phyloP scores from a whole-genome alignment of 306 rosid genomes.

The Rosa rugosa region DNA sequence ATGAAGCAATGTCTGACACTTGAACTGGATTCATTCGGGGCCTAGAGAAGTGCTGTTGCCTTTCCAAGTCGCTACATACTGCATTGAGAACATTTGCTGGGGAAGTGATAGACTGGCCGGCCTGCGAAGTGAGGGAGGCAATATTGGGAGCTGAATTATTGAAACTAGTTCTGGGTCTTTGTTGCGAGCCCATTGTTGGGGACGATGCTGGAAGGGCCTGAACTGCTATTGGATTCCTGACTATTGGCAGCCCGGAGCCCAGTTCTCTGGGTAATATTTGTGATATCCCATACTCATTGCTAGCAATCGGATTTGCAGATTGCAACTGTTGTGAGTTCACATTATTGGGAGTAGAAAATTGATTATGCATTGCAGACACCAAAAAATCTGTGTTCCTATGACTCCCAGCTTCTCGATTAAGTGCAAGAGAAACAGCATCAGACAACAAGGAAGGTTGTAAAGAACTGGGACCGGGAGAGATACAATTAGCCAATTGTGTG shows the following conservation, averaged over 20 bases:
- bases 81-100: slow-evolving; percentile 32
- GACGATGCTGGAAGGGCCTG: slow-evolving; percentile 86
- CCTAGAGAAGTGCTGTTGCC: slow-evolving; percentile 57
- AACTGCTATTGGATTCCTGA: slow-evolving; percentile 61
- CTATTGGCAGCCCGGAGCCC: slow-evolving; percentile 9
- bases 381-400: slow-evolving; percentile 29
- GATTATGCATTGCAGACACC: slow-evolving; percentile 44
- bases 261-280: slow-evolving; percentile 26
- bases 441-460: slow-evolving; percentile 35
- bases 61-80: slow-evolving; percentile 52
- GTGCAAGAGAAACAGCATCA: slow-evolving; percentile 39
- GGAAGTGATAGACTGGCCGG: slow-evolving; percentile 36
- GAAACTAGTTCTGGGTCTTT: slow-evolving; percentile 45
- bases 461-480: slow-evolving; percentile 19
- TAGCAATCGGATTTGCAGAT: slow-evolving; percentile 29
- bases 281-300: slow-evolving; percentile 55
- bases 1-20: slow-evolving; percentile 41
- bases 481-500: slow-evolving; percentile 32
- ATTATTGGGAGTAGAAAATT: slow-evolving; percentile 35
- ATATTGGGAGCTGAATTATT: slow-evolving; percentile 35
- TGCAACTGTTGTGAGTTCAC: slow-evolving; percentile 43
- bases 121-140: slow-evolving; percentile 48
- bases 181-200: slow-evolving; percentile 39
- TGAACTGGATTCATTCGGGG: slow-evolving; percentile 46
- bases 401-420: slow-evolving; percentile 51